Percentiles rank a stretch among this genome's conserved stretches.
These are phyloP conservation scores for Misopates orontium DNA, from an alignment of 257 asterid species.

Conservation along the genomic window DNA sequence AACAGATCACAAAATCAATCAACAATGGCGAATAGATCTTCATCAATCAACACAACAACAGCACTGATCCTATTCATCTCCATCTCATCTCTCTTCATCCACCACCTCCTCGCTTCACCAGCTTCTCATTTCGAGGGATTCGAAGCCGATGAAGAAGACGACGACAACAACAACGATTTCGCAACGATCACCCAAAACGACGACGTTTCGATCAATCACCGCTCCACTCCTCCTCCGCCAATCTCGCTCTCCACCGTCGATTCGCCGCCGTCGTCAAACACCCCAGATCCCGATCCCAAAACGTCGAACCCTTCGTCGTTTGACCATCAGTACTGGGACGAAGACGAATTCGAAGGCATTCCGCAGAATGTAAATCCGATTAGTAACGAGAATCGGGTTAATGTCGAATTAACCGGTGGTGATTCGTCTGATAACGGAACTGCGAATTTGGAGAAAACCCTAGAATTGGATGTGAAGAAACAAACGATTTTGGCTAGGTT, in stretches of 20 bases:
- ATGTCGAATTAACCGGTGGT: constrained; percentile 33
- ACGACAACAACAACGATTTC: constrained; percentile 28
- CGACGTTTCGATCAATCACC: constrained; percentile 22
- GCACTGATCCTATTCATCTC: constrained; percentile 53
- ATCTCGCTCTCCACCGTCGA: constrained; percentile 47
- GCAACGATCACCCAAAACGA: constrained; percentile 41
- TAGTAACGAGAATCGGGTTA: neutral
- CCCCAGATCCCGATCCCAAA: constrained; percentile 21
- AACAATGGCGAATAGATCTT: too few species aligned
- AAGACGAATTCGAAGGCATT: constrained; percentile 91
- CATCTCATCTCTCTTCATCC: constrained; percentile 65
- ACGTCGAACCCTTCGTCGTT: constrained; percentile 43
- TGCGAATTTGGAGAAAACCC: constrained; percentile 17
- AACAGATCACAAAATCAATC: too few species aligned
- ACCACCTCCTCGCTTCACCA: constrained; percentile 56
- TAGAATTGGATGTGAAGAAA: constrained; percentile 29
- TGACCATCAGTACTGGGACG: constrained; percentile 66
- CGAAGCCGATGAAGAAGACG: constrained; percentile 74
- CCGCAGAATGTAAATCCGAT: constrained; percentile 38
- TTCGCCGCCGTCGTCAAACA: constrained; percentile 28
- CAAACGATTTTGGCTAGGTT: constrained; percentile 36
- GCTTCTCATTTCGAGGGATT: constrained; percentile 83
- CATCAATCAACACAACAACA: too few species aligned
- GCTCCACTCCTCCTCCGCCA: constrained; percentile 57
- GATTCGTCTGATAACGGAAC: constrained; percentile 29